Conservation (phyloP, 352 stramenopile genomes). For the Globisporangium perplexum region DNA sequence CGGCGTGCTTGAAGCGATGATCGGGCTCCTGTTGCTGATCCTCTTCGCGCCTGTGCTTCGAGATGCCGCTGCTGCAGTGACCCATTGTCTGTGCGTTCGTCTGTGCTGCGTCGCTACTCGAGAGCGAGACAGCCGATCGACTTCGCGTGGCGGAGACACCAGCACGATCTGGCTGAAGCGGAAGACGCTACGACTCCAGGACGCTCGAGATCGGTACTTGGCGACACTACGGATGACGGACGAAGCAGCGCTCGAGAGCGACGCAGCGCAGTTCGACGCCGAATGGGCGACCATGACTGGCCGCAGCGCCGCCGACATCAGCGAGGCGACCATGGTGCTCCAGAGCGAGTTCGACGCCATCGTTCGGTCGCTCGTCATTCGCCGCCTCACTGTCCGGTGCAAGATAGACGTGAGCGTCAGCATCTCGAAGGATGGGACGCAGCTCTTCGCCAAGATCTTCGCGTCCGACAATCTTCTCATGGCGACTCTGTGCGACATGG, state of each 20-base stretch:
- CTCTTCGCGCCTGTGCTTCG: slow-evolving; percentile 15
- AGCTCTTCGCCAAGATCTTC: slow-evolving; percentile 42
- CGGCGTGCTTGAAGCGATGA: slow-evolving; percentile 10
- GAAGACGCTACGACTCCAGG: slow-evolving; percentile 10
- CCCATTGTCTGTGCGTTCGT: background rate
- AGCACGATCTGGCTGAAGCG: background rate
- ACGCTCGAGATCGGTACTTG: slow-evolving; percentile 20
- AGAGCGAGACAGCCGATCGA: background rate
- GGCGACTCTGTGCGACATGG: slow-evolving; percentile 38
- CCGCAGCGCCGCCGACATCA: background rate
- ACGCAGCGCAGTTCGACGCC: slow-evolving; percentile 16
- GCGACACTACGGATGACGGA: slow-evolving; percentile 14
- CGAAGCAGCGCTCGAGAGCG: slow-evolving; percentile 2
- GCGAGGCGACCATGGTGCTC: slow-evolving; percentile 14
- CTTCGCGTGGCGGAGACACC: background rate
- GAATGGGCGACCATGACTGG: slow-evolving; percentile 21
- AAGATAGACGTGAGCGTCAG: slow-evolving; percentile 59
- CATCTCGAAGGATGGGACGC: slow-evolving; percentile 36
- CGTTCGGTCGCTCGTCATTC: slow-evolving; percentile 46
- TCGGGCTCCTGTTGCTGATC: slow-evolving; percentile 11
- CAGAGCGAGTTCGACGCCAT: slow-evolving; percentile 57
- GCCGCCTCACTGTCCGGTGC: slow-evolving; percentile 35
- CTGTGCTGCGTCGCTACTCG: background rate
- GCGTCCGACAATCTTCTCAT: slow-evolving; percentile 64
- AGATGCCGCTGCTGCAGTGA: background rate